Conservation (phyloP, 306 rosid genomes). For the Trichosanthes cucumerina region DNA sequence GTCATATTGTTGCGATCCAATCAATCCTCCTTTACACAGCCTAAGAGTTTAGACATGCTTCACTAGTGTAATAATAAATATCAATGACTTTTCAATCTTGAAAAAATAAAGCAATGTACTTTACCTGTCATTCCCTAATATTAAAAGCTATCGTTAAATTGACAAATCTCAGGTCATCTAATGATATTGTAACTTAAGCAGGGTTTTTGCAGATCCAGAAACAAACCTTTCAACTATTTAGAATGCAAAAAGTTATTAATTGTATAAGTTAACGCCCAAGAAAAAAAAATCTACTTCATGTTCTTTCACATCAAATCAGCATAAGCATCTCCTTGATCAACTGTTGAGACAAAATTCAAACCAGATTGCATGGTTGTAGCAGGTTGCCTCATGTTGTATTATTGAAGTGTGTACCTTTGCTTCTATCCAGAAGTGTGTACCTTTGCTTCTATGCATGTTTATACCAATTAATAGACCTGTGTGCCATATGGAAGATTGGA, state of each 20-base stretch:
- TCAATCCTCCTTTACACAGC: not conserved
- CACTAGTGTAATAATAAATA: not conserved
- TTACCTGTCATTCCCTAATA: not conserved
- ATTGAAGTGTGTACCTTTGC: not conserved
- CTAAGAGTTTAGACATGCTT: not conserved
- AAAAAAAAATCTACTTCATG: not conserved
- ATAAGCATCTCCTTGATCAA: not conserved
- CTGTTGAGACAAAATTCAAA: not conserved
- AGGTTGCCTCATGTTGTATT: not conserved
- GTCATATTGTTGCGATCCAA: not conserved
- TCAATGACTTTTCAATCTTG: not conserved
- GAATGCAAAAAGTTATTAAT: not conserved
- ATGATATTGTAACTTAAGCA: not conserved
- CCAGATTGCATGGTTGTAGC: not conserved
- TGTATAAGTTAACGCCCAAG: not conserved
- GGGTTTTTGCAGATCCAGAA: not conserved
- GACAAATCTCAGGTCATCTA: not conserved
- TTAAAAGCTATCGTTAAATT: not conserved
- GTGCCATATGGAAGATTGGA: conserved; percentile 1
- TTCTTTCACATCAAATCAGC: conserved; percentile 1
- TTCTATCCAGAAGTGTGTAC: not conserved
- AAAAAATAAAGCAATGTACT: not conserved
- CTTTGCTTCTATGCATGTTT: not conserved
- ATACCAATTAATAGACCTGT: not conserved
- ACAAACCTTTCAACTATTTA: not conserved